Base-by-base conservation (phyloP, 2,329 filamentous ascomycete genomes). In the Chalaropsis thielavioides region DNA sequence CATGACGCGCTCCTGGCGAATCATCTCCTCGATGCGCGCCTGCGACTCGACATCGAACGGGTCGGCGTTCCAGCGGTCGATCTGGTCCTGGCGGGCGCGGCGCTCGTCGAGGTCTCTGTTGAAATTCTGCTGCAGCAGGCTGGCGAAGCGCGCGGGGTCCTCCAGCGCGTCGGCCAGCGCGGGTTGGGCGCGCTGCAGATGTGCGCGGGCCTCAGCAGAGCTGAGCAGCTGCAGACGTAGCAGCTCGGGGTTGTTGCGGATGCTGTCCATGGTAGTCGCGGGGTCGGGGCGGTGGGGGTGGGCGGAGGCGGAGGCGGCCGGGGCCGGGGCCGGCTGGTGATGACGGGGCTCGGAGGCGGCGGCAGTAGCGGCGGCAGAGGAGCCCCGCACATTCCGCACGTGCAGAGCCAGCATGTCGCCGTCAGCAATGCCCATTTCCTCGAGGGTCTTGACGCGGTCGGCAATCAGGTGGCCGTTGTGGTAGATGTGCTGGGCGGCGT, bases 11-110 rank as follows among this genome's bases (percentile, higher is more conserved):
- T 97, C 89, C 75, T 96, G 89, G 64, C 94, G 86, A 72, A 99
- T 99, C 76, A 97, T 95, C 76, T 99, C 94, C 73, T 94, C 92
- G 68, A 99, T 99, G 76, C 87, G 90, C 59, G 82, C 82, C 76
- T 99, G 94, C 8, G 92, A 90, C 69, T 96, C 92, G 31, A 90
- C 78, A 72, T 99, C 92, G 76, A 97, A 96, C 0, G 92, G 92
- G 71, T 99, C 94, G 10, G 91, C 88, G 73, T 97, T 96, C 68
- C 97, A 80, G 71, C 88, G 81, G 68, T 86, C 86, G 70, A 96
- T 92, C 73, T 92, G 86, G 63, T 89, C 85, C 73, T 92, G 85
- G 67, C 92, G 87, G 73, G 92, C 87, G 35, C 82, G 80, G 67
- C 92, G 87, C 66, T 86, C 83, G 65, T 88, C 82, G 62, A 85